phyloP scores from a whole-genome alignment of 345 rosid species.

The Salix caprea region DNA sequence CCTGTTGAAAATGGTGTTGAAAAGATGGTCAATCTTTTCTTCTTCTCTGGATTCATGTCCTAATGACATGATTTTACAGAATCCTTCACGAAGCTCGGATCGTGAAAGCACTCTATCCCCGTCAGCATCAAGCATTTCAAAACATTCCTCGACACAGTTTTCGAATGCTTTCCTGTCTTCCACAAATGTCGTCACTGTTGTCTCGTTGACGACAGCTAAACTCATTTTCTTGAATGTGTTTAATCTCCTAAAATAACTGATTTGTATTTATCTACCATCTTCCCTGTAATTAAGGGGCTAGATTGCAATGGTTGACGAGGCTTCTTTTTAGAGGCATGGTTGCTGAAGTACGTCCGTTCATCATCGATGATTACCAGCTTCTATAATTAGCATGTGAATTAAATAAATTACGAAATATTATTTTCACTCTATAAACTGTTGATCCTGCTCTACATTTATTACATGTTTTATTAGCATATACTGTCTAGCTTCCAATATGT shows the following conservation, averaged over 20 bases:
- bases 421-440: too few relatives aligned
- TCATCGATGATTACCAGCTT: too few relatives aligned
- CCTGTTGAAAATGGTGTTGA: constrained; percentile 33
- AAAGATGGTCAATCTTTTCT: constrained; percentile 10
- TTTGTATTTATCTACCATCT: background rate
- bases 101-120: constrained; percentile 33
- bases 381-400: too few relatives aligned
- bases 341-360: background rate
- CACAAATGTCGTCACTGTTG: constrained; percentile 38
- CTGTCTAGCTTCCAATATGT: too few relatives aligned
- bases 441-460: too few relatives aligned
- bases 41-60: constrained; percentile 21
- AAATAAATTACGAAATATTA: too few relatives aligned
- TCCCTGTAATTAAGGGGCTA: background rate
- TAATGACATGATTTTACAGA: constrained; percentile 28
- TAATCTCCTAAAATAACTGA: background rate
- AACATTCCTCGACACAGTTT: constrained; percentile 27
- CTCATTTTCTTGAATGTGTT: constrained; percentile 20
- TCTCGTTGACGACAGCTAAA: constrained; percentile 30
- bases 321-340: background rate
- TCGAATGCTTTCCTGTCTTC: constrained; percentile 30
- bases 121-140: constrained; percentile 34
- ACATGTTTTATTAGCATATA: too few relatives aligned
- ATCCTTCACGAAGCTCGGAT: constrained; percentile 32
- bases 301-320: background rate